Percentiles rank a stretch among this genome's conserved stretches.
phyloP scores from a whole-genome alignment of 2,329 filamentous ascomycete genomes.

The Apiospora pterosperma region DNA sequence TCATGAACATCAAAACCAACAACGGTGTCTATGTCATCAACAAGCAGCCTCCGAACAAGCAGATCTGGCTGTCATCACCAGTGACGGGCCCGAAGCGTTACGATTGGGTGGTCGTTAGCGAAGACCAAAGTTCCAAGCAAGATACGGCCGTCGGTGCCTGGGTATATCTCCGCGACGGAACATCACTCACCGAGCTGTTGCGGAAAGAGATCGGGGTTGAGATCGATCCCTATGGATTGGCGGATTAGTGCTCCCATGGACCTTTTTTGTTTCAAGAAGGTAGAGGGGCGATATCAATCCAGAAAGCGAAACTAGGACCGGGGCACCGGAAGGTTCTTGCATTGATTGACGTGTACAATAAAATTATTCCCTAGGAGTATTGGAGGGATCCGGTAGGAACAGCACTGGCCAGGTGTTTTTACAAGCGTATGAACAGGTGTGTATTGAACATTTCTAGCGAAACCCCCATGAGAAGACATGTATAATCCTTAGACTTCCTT shows the following conservation, averaged over 20 bases:
- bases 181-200: conserved; percentile 68
- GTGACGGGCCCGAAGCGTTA: conserved; percentile 89
- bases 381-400: neutral
- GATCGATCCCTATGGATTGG: neutral
- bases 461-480: neutral
- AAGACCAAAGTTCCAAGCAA: conserved; percentile 75
- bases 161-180: conserved; percentile 86
- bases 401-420: neutral
- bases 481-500: neutral
- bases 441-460: neutral
- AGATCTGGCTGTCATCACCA: conserved; percentile 94
- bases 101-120: conserved; percentile 77
- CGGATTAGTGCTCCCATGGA: neutral
- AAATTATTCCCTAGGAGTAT: neutral
- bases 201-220: conserved; percentile 72
- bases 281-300: neutral
- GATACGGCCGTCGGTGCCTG: conserved; percentile 72
- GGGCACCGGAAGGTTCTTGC: neutral
- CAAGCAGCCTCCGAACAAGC: conserved; percentile 97
- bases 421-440: neutral
- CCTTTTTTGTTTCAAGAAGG: neutral
- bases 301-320: neutral
- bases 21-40: conserved; percentile 90
- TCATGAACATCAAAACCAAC: conserved; percentile 69
- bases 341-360: neutral